phyloP scores from a whole-genome alignment of 1,139 yeast genomes.

The Suhomyces yuchorum region DNA sequence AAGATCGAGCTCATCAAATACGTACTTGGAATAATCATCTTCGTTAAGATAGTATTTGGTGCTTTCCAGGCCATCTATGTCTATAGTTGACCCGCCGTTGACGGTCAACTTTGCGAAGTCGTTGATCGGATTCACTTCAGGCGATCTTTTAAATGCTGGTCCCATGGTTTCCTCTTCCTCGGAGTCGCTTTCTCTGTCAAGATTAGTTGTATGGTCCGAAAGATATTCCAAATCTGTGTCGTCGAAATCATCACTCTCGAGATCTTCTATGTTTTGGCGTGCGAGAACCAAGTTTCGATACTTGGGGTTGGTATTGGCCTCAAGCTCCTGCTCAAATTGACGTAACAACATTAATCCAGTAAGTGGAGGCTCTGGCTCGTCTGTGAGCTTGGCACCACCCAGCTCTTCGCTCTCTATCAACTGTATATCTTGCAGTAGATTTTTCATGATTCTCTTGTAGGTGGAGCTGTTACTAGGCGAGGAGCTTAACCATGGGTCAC shows the following conservation, averaged over 20 bases:
- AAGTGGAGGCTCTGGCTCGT: not conserved
- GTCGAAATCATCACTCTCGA: not conserved
- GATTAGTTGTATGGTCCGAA: not conserved
- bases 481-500: not conserved
- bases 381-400: not conserved
- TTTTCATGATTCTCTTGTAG: constrained; percentile 1
- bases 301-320: not conserved
- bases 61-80: not conserved
- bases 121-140: not conserved
- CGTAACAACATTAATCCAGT: not conserved
- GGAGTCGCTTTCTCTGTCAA: not conserved
- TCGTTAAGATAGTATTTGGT: constrained; percentile 9
- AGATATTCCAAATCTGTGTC: not conserved
- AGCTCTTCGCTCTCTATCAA: not conserved
- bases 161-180: not conserved
- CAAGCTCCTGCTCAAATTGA: not conserved
- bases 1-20: constrained; percentile 19
- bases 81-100: not conserved
- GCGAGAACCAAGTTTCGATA: not conserved
- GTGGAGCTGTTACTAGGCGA: not conserved
- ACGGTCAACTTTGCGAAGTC: not conserved
- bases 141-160: not conserved
- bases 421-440: constrained; percentile 4
- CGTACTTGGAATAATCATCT: constrained; percentile 17
- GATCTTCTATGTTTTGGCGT: not conserved